Base-by-base conservation (phyloP, 2,329 filamentous ascomycete genomes). In the Penicillium sp. region DNA sequence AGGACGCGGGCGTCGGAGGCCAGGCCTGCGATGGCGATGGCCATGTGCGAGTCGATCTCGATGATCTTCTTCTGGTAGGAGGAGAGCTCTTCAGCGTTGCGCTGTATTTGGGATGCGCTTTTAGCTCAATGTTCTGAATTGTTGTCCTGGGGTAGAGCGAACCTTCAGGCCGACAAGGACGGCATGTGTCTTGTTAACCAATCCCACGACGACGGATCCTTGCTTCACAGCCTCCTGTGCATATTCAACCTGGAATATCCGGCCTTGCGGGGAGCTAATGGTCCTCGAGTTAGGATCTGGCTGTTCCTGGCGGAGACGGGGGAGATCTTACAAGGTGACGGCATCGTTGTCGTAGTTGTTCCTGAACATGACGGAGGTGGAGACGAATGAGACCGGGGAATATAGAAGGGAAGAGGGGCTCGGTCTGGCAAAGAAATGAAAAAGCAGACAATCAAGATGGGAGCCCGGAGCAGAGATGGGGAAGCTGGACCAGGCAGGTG, bases 331-430 rank as follows among this genome's bases (percentile, higher is more conserved):
- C 91, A 97, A 99, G 78, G 94, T 99, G 78, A 97, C 92, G 59
- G 92, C 95, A 78, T 99, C 94, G 85, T 99, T 99, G 81, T 99
- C 94, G 83, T 99, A 99, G 79, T 97, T 97, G 83, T 99, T 99
- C 78, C 94, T 85, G 80, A 99, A 99, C 94, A 99, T 97, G 69
- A 69, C 86, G 82, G 61, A 58, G 54, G 58, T 44, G 44, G 46
- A 53, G 46, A 45, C 24, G 46, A 50, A 50, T 46, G 46, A 51
- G 44, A 49, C 39, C 41, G n/a, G 28, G 33, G 11, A 40, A 49
- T 46, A 46, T 48, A 42, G 24, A 38, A 9, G 46, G 39, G 28
- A 30, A 41, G 22, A 53, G 47, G 43, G 42, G 36, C 46, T 48
- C 46, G 53, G 53, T 53, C 31, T 47, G 50, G 18, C 39, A 53